Conservation (phyloP, 495 filamentous ascomycete genomes). For the Astrothelium subdiscretum region DNA sequence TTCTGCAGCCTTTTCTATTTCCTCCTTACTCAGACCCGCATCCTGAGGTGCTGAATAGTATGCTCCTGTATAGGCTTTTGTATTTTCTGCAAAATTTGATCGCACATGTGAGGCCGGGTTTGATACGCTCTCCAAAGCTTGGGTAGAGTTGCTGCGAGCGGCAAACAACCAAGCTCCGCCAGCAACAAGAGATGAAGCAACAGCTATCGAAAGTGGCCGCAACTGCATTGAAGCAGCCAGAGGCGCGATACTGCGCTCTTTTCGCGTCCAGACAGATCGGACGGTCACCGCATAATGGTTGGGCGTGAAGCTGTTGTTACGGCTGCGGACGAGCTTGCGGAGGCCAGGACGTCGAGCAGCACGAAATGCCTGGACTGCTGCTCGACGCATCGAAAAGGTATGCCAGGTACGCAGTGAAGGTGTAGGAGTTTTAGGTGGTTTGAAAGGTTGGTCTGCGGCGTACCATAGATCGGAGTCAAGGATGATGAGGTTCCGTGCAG, state of each 20-base stretch:
- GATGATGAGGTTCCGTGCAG: no score
- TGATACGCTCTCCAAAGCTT: conserved; percentile 1
- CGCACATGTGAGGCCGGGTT: conserved; percentile 8
- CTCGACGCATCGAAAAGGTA: conserved; percentile 47
- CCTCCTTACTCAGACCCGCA: conserved; percentile 5
- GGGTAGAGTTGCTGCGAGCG: conserved; percentile 33
- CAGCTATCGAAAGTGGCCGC: conserved; percentile 49
- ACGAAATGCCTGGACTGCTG: conserved; percentile 48
- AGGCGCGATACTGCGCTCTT: conserved; percentile 23
- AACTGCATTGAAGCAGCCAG: conserved; percentile 51
- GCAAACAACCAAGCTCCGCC: conserved; percentile 53
- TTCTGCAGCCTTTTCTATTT: conserved; percentile 9
- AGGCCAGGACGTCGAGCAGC: conserved; percentile 46
- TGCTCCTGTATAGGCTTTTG: neutral
- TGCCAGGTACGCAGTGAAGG: neutral
- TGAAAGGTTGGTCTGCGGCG: neutral
- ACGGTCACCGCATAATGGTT: conserved; percentile 35
- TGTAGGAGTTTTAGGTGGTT: neutral
- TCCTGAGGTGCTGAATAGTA: conserved; percentile 21
- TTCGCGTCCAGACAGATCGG: conserved; percentile 33
- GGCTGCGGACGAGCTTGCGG: conserved; percentile 40
- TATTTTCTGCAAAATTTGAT: conserved; percentile 17
- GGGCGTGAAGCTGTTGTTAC: conserved; percentile 33
- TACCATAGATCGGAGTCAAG: no score
- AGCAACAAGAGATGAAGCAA: conserved; percentile 49